A percentile compares a stretch with the other conserved stretches of the same genome.
Conservation (phyloP, 345 rosid species). For the Aquilaria yunnanensis region DNA sequence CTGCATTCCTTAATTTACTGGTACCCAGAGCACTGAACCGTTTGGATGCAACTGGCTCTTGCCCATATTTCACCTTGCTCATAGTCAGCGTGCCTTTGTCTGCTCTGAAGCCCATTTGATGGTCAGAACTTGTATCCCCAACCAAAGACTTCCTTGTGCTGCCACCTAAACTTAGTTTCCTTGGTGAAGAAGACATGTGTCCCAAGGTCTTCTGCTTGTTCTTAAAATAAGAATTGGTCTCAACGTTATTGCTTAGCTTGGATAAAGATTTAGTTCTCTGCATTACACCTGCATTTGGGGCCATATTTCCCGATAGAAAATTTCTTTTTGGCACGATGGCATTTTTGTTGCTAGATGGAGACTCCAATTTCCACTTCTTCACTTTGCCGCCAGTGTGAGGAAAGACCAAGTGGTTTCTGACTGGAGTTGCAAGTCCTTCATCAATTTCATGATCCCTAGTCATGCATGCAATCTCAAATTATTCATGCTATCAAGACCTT, state of each 20-base stretch:
- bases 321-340: conserved; percentile 11
- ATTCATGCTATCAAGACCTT: too few relatives aligned
- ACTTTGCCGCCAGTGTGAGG: conserved; percentile 29
- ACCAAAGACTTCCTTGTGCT: conserved; percentile 14
- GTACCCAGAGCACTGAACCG: neutral
- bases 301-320: conserved; percentile 10
- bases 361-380: conserved; percentile 12
- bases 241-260: neutral
- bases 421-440: conserved; percentile 34
- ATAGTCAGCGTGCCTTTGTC: conserved; percentile 12
- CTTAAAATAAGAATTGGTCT: conserved; percentile 9
- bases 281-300: conserved; percentile 12
- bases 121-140: conserved; percentile 3
- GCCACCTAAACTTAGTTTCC: conserved; percentile 12
- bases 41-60: conserved; percentile 4
- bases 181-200: conserved; percentile 10
- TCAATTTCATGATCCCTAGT: conserved; percentile 53
- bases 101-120: conserved; percentile 2
- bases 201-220: conserved; percentile 1
- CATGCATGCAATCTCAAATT: conserved; percentile 10
- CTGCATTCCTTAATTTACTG: conserved; percentile 11
- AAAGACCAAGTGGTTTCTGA: conserved; percentile 57
- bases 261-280: conserved; percentile 17
- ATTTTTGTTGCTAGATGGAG: conserved; percentile 4
- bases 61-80: conserved; percentile 9